Base-by-base conservation (phyloP, 768 basidiomycete species). In the Artomyces pyxidatus region DNA sequence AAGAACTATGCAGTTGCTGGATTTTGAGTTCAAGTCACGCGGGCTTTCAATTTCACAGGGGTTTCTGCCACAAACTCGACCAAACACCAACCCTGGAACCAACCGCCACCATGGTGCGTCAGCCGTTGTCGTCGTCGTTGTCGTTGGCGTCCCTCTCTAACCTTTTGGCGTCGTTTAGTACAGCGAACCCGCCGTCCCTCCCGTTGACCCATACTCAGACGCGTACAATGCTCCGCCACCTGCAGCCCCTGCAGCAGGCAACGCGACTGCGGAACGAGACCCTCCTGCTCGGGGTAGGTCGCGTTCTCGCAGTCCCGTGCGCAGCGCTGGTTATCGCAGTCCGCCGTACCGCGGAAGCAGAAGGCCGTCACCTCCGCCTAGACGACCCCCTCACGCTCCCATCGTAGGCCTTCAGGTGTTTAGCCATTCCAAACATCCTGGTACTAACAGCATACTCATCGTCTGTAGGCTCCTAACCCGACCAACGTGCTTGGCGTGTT, bases 401-500 rank as follows among this genome's bases (percentile, higher is more conserved):
- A 73, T 83, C 67, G 85, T 88, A 64, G 53, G 85, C 32, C 32
- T 35, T 14, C 14, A 35, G 32, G 32, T 35, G 17, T 17, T n/a
- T 80, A 51, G 42, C 32, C 55, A 29, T 52, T 41, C n/a, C 16
- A 43, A 48, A 27, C 32, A 22, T 41, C 48, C 19, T 26, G 28
- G 50, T 59, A 45, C 49, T 50, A 53, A 37, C 57, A 45, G 48
- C 54, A 50, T 65, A 49, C 70, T 76, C 54, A 77, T 64, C 49
- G 56, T 37, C 61, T 63, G 54, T 77, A 90, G 88, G 86, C 85
- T 58, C 89, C 90, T 42, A 85, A 84, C 65, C 88, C 92, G 19
- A 85, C 87, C 58, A 83, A 76, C 52, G 92, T 95, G 27, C 75
- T 99, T 53, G 95, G 95, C 50, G 92, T 97, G n/a, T 99, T 98